Evolutionary conservation across 371 early-diverging fungal species (phyloP), one percentile per base, ranked within the genome.

Genomic region (Mortierella sp.): DNA sequence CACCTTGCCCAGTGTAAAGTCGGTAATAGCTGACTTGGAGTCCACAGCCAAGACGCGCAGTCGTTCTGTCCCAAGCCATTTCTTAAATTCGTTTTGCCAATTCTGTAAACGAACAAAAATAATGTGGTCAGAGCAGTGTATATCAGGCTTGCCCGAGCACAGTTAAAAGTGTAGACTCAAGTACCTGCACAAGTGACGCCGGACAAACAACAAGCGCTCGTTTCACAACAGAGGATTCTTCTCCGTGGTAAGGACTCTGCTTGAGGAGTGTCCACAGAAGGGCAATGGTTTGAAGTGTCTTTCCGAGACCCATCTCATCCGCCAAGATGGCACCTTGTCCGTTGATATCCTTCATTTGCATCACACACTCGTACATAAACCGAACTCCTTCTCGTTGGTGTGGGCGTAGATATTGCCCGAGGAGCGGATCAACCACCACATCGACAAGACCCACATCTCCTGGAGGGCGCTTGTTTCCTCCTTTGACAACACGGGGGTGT

Each of bases 61-160:
- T 28, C 84, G 75, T 77, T 90, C 89, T 28, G 89, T 90, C 0
- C 93, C 93, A 3, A 94, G 89, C 94, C 94, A 94, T 71, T 93
- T 94, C 42, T 89, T 89, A 84, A 94, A 92, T 77, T 94, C 94
- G 45, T 84, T 87, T 78, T 91, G 81, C 94, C 94, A 94, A 73
- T 93, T 93, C 87, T 88, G 34, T 2, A 50, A 26, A 45, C 1
- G 31, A n/a, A 8, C 13, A 1, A 31, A 54, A 31, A 38, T 8
- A 45, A 24, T 8, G 8, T 8, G 8, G 7, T 57, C 14, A 47
- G 19, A 28, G 14, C 7, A 9, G 2, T 21, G 11, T 63, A 19
- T 31, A 34, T 31, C 16, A 19, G 7, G 19, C 28, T 14, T 6
- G 3, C 31, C 19, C 26, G 19, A 50, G 34, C 9, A n/a, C 16